These are phyloP conservation scores for Macrotyloma uniflorum DNA, from an alignment of 306 rosid genomes.

Conservation along the genomic window DNA sequence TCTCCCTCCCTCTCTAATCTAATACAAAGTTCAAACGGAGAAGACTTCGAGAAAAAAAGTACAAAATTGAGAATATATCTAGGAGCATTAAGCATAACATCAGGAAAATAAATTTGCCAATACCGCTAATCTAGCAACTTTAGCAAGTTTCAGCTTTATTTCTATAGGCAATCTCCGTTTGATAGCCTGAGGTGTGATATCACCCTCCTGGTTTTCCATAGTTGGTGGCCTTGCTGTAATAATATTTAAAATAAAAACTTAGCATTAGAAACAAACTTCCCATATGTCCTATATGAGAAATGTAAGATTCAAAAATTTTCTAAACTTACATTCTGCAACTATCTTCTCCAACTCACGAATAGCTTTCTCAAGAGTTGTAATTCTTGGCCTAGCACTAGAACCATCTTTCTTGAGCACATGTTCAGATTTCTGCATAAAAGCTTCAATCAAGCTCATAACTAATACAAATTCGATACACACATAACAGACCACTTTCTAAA, in stretches of 20 bases:
- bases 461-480: not conserved
- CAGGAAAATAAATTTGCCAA: conserved; percentile 25
- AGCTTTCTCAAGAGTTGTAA: conserved; percentile 85
- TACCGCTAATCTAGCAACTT: conserved; percentile 99
- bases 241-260: conserved; percentile 17
- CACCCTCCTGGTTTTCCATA: conserved; percentile 81
- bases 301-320: conserved; percentile 29
- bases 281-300: conserved; percentile 28
- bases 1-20: not conserved
- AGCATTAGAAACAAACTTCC: conserved; percentile 31
- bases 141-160: conserved; percentile 91
- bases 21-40: not conserved
- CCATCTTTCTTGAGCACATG: conserved; percentile 73
- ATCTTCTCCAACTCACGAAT: conserved; percentile 86
- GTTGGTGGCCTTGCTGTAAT: conserved; percentile 93
- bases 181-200: conserved; percentile 71
- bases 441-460: conserved; percentile 31
- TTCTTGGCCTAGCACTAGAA: conserved; percentile 66
- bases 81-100: conserved; percentile 34
- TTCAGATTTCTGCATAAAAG: conserved; percentile 65
- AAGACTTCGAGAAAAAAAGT: not conserved
- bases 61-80: conserved; percentile 1
- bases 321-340: conserved; percentile 88
- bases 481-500: conserved; percentile 21
- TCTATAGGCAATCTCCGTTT: conserved; percentile 98